Base-by-base conservation (phyloP, 805 yeast genomes). In the Candida palmyrensis region DNA sequence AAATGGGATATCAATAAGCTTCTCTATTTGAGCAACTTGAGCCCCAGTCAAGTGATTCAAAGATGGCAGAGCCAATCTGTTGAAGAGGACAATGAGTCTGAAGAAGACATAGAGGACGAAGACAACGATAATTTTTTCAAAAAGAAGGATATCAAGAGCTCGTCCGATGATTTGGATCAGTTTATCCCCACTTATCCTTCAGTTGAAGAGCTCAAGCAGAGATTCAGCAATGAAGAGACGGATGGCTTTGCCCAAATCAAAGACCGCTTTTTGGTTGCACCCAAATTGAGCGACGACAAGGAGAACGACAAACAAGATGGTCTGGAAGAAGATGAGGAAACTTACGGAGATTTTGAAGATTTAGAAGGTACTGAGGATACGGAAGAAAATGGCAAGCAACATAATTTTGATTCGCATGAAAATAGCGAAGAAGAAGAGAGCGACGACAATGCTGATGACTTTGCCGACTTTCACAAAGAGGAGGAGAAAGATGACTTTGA, bases 1-100 rank as follows among this genome's bases (percentile, higher is more conserved):
- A 58, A 64, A 38, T 85, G 94, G 89, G 85, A 90, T 55, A 75
- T 90, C 40, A 79, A 81, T 45, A 85, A 83, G 49, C 62, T 90
- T 36, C 63, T 92, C 4, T 90, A 92, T 55, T 70, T 83, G 75
- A 78, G 81, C 37, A 82, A 85, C 44, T 68, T 87, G 26, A 75
- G 77, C 9, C 89, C 97, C 0, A 66, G 61, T 1, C 92, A 82
- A 42, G 92, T 73, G 21, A 65, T 86, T 29, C 64, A 62, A 25
- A 73, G 89, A 57, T 85, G 94, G 94, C 75, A 57, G 43, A 67
- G 72, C 20, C 77, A 75, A 45, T 69, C 66, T 25, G 56, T 48
- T 2, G 65, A 61, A n/a, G 66, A 63, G 7, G 48, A 57, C n/a
- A 48, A 45, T 3, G 58, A 56, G 18, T 71, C 63, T 11, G 70